Evolutionary conservation across 129 eudicot species (phyloP), one percentile per base, ranked within the genome.

Genomic region (Helianthus annuus): DNA sequence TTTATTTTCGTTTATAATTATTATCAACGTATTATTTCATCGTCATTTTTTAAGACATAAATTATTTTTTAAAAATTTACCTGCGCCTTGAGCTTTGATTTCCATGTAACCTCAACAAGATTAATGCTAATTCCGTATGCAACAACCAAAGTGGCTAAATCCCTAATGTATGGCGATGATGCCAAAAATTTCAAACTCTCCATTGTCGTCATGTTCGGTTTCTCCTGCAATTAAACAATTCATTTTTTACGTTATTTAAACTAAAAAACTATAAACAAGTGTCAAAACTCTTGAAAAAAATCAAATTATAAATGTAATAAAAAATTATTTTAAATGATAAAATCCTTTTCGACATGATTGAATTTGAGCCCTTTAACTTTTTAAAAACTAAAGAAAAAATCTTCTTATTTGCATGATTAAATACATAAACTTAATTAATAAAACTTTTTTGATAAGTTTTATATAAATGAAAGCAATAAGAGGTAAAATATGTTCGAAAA

Each of bases 41-140:
- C 15, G 22, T 61, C 27, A 17, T 11, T 62, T 72, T 59, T 10
- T 7, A 32, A 16, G 39, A 64, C 15, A 63, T 10, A 7, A 32
- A n/a, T 3, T 15, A 10, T 11, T 36, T 10, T 8, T 10, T 10
- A 27, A 63, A 15, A 27, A 0, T 48, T 48, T 81, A 95, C 99
- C 96, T 95, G 99, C 13, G 99, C 99, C 80, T 95, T 95, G 76
- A 95, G 99, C 88, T 95, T 95, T 7, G 99, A 91, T 80, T 95
- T 95, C 99, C 99, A 95, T 39, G 99, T 95, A 69, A 95, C 99
- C 85, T 95, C 99, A 27, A 95, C 99, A 14, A 95, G 97, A 79
- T 95, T 91, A 68, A 95, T 91, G 60, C 96, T 88, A 66, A 95
- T 91, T 66, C 99, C 99, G 66, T 95, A 95, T 46, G 99, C 99